phyloP scores from a whole-genome alignment of 106 monocot species.

The Dendrobium huoshanense region DNA sequence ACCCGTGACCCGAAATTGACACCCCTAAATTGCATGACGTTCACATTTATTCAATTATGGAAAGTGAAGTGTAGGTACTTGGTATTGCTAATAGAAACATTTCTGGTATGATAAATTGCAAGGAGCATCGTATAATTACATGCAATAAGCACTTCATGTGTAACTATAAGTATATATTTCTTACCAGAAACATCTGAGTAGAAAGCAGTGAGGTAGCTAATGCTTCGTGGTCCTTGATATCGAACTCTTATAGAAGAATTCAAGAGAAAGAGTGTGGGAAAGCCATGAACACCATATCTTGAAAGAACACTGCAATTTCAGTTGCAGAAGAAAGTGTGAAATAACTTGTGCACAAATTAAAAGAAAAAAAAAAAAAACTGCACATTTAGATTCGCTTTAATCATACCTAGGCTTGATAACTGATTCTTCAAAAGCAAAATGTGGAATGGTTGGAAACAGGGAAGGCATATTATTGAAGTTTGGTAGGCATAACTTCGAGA shows the following conservation, averaged over 20 bases:
- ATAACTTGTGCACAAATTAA: neutral
- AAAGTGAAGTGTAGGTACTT: too few species aligned
- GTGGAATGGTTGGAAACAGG: slow-evolving; percentile 55
- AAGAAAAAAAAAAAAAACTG: neutral
- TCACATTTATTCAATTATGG: too few species aligned
- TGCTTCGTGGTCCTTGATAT: slow-evolving; percentile 65
- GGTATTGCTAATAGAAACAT: too few species aligned
- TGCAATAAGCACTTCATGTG: too few species aligned
- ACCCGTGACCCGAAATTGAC: too few species aligned
- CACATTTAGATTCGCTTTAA: too few species aligned
- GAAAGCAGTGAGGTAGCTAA: slow-evolving; percentile 52
- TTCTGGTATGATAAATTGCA: too few species aligned
- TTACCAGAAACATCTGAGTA: slow-evolving; percentile 65
- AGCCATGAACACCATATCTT: slow-evolving; percentile 77
- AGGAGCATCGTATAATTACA: too few species aligned
- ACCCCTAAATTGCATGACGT: too few species aligned
- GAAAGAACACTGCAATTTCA: slow-evolving; percentile 52
- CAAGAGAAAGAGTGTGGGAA: slow-evolving; percentile 78
- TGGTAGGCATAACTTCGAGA: slow-evolving; percentile 23
- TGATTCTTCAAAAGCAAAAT: slow-evolving; percentile 54
- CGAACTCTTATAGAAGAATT: slow-evolving; percentile 71
- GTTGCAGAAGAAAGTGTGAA: neutral
- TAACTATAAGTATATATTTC: neutral
- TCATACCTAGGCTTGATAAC: slow-evolving; percentile 48
- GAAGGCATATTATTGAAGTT: slow-evolving; percentile 41